These are phyloP conservation scores for Cercospora berteroae DNA, from an alignment of 2,329 filamentous ascomycete species.

Conservation along the genomic window DNA sequence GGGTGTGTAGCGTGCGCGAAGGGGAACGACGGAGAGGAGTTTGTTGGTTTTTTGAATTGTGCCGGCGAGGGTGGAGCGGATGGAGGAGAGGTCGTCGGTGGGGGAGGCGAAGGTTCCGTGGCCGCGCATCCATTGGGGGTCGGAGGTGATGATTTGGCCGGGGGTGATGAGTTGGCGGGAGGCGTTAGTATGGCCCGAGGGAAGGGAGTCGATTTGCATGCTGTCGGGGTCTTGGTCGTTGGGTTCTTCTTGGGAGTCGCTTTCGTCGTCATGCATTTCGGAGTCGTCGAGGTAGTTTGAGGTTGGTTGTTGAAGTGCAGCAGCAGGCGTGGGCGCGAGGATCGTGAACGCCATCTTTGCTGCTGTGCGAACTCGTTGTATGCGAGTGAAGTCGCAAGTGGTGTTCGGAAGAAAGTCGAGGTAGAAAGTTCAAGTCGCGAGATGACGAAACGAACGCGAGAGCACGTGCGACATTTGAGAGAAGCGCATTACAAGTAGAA, in stretches of 20 bases:
- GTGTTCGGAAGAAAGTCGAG: neutral
- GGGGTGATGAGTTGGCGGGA: constrained; percentile 71
- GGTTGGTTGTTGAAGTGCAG: constrained; percentile 27
- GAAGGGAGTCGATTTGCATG: constrained; percentile 51
- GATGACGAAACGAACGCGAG: neutral
- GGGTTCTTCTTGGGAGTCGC: constrained; percentile 33
- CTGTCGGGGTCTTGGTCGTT: constrained; percentile 36
- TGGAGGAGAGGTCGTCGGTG: constrained; percentile 59
- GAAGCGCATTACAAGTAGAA: neutral
- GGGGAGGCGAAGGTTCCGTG: constrained; percentile 80
- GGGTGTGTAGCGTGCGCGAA: constrained; percentile 89
- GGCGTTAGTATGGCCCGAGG: constrained; percentile 42
- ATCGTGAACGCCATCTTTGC: constrained; percentile 58
- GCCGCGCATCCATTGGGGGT: constrained; percentile 97
- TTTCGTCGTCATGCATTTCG: constrained; percentile 37
- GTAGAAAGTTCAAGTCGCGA: neutral
- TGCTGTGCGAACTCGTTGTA: neutral
- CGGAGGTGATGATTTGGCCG: constrained; percentile 81
- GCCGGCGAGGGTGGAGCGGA: constrained; percentile 86
- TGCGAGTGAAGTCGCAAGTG: constrained; percentile 1
- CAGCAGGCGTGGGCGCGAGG: constrained; percentile 50
- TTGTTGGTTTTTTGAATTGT: constrained; percentile 94
- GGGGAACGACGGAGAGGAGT: constrained; percentile 82
- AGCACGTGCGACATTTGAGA: neutral
- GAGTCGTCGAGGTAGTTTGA: constrained; percentile 19